Evolutionary conservation across 192 early-diverging fungal species (phyloP).

Genomic region (Rhizoclosmatium sp.): DNA sequence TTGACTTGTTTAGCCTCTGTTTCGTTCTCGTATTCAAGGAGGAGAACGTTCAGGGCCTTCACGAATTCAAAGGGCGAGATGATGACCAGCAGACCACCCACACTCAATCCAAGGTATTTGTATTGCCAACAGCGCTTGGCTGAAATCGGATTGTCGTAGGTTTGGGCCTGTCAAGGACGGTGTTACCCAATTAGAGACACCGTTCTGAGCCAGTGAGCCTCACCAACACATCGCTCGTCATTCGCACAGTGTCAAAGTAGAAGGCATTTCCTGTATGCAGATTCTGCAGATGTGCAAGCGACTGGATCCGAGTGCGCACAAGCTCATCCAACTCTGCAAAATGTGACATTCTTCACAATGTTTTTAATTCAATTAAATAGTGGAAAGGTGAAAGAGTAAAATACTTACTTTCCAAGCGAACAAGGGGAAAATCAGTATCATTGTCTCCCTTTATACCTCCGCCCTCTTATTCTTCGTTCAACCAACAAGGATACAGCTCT

Average conservation of each 20-base stretch:
- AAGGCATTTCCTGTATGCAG: constrained; percentile 35
- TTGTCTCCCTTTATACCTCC: background rate
- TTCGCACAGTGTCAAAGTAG: constrained; percentile 34
- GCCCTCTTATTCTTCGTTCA: background rate
- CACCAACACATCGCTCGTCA: constrained; percentile 35
- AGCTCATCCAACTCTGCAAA: constrained; percentile 20
- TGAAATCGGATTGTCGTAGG: constrained; percentile 32
- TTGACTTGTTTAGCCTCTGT: constrained; percentile 32
- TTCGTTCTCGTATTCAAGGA: constrained; percentile 52
- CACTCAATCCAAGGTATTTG: constrained; percentile 47
- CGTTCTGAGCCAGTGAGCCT: background rate
- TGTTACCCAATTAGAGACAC: background rate
- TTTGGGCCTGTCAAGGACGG: constrained; percentile 11
- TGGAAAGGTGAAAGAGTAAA: background rate
- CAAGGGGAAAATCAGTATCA: background rate
- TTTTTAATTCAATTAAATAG: background rate
- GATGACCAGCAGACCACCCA: constrained; percentile 45
- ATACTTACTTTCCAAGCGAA: background rate
- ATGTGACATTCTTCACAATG: background rate
- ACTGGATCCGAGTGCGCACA: constrained; percentile 23
- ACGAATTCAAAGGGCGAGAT: constrained; percentile 45
- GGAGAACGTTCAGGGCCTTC: constrained; percentile 42
- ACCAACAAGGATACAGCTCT: too few species aligned
- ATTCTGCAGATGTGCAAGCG: constrained; percentile 34
- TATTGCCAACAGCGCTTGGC: constrained; percentile 39